Evolutionary conservation across 2,329 filamentous ascomycete genomes (phyloP), one percentile per base, ranked within the genome.

Genomic region (Pestalotiopsis sp.): DNA sequence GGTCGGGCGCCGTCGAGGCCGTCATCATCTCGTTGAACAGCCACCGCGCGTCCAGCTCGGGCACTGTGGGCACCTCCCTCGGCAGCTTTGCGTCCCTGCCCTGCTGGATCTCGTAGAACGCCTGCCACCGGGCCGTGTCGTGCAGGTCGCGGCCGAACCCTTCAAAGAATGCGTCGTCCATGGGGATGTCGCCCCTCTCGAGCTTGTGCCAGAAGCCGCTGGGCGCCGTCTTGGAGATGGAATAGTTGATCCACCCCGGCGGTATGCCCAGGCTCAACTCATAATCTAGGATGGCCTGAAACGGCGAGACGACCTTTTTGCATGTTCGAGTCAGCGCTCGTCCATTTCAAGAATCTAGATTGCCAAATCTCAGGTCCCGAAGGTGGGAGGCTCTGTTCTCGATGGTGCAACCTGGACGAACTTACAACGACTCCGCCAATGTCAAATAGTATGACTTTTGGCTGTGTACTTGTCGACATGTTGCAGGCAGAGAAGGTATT

Each of bases 361-460:
- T 45, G 41, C 41, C 14, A 5, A 0, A 14, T 45, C 17, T 45
- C 17, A n/a, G 7, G 45, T 20, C 7, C 11, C 20, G 5, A 20
- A n/a, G 14, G 12, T 27, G 57, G 57, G 27, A 59, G 20, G 1
- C 2, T 52, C 45, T 52, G 45, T n/a, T 20, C 45, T 6, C 13
- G 57, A 56, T 23, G 65, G n/a, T 39, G 45, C 45, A n/a, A n/a
- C 45, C 14, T 58, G 5, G n/a, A 61, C 58, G 66, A 70, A 90
- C 94, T 86, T 91, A 97, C 95, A 86, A 94, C 97, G 74, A 99
- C 96, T 71, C 96, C 96, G 52, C 96, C 96, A 74, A 99, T 96
- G 81, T 99, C 96, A 80, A 98, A 98, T 25, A 99, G 85, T 39
- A 97, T 83, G 67, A 93, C 93, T 74, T 92, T 92, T 38, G 93